These are phyloP conservation scores for Naganishia sp. DNA, from an alignment of 1,284 basidiomycete species.

Conservation along the genomic window DNA sequence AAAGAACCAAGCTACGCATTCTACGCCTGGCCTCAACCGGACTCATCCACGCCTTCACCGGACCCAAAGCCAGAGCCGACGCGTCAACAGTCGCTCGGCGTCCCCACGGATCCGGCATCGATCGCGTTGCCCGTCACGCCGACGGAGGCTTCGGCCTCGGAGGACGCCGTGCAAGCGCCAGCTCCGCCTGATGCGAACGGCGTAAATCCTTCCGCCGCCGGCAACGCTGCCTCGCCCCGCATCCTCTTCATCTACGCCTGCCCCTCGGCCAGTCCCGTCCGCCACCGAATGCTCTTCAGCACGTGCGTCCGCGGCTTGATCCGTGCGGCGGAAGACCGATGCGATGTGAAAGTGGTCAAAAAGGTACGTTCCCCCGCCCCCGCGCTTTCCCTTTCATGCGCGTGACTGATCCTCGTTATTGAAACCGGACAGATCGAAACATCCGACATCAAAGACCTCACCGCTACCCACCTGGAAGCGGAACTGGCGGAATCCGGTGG, in stretches of 20 bases:
- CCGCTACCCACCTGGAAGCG: constrained; percentile 62
- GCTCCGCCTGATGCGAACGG: no score
- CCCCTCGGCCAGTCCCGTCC: constrained; percentile 73
- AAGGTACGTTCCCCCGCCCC: constrained; percentile 41
- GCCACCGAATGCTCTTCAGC: constrained; percentile 82
- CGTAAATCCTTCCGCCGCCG: no score
- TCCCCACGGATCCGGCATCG: constrained; percentile 9
- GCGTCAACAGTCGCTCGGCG: constrained; percentile 25
- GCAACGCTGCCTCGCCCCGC: constrained; percentile 1
- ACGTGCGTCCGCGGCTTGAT: constrained; percentile 65
- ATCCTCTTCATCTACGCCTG: constrained; percentile 85
- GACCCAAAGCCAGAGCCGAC: neutral
- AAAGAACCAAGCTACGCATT: constrained; percentile 62
- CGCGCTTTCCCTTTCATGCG: constrained; percentile 39
- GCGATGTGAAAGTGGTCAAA: constrained; percentile 53
- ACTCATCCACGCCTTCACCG: neutral
- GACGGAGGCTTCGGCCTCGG: neutral
- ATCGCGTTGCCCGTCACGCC: constrained; percentile 13
- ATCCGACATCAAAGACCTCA: constrained; percentile 71
- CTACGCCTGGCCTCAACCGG: constrained; percentile 67
- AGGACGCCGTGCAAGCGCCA: no score
- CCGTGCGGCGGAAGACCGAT: constrained; percentile 60
- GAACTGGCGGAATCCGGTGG: constrained; percentile 56
- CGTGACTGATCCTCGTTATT: constrained; percentile 41
- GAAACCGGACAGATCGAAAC: constrained; percentile 70